Evolutionary conservation across 345 rosid genomes (phyloP).

Genomic region (Murraya paniculata): DNA sequence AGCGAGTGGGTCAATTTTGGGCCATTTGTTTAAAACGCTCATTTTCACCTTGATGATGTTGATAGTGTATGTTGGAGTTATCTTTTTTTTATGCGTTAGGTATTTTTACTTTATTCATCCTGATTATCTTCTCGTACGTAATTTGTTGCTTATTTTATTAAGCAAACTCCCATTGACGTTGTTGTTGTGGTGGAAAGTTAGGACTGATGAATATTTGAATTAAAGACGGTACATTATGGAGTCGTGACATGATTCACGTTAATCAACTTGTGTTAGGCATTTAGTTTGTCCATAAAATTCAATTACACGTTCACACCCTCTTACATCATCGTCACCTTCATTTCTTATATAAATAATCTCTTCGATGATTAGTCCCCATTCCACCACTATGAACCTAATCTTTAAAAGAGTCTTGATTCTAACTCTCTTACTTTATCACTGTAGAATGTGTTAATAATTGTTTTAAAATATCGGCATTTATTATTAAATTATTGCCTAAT

Average conservation of each 20-base stretch:
- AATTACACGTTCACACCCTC: background rate
- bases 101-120: too few species aligned
- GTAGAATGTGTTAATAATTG: background rate
- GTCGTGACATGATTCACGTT: background rate
- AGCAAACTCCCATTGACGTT: background rate
- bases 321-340: background rate
- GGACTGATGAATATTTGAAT: background rate
- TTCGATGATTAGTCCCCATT: background rate
- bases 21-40: background rate
- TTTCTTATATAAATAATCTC: too few species aligned
- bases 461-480: too few species aligned
- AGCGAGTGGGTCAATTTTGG: too few species aligned
- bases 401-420: background rate
- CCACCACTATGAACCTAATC: background rate
- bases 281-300: background rate
- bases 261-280: background rate
- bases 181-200: background rate
- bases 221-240: background rate
- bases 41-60: background rate
- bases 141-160: background rate
- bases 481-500: too few species aligned
- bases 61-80: background rate
- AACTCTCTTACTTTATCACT: background rate
- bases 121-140: background rate
- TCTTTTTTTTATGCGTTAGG: background rate